Conservation (phyloP, 768 basidiomycete genomes). For the Leccinum boreale region DNA sequence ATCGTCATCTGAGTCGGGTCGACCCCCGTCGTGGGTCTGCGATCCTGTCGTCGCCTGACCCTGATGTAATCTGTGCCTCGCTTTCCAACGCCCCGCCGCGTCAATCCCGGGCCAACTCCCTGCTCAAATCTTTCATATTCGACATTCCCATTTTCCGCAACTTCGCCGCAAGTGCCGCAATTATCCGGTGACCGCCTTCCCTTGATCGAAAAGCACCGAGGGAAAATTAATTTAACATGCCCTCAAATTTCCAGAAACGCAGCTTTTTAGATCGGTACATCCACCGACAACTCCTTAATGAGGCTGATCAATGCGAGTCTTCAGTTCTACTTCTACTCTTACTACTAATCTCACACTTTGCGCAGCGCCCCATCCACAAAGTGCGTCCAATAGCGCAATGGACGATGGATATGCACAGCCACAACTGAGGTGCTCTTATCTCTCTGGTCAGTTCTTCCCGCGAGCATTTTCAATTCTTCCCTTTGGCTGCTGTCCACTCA, state of each 20-base stretch:
- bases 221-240: not conserved
- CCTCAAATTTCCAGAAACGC: not conserved
- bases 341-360: not conserved
- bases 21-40: not conserved
- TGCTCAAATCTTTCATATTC: not conserved
- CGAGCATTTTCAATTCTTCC: conserved; percentile 11
- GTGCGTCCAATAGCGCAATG: conserved; percentile 11
- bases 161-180: conserved; percentile 19
- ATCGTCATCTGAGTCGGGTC: not conserved
- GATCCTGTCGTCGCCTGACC: conserved; percentile 2
- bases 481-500: not conserved
- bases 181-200: conserved; percentile 1
- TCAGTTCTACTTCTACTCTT: not conserved
- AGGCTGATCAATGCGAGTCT: not conserved
- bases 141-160: conserved; percentile 11
- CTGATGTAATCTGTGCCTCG: conserved; percentile 9
- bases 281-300: conserved; percentile 3
- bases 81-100: not conserved
- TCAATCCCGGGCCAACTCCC: not conserved
- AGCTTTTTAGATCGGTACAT: not conserved
- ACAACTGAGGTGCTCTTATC: conserved; percentile 14
- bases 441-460: conserved; percentile 16
- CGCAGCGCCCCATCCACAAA: conserved; percentile 4
- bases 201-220: conserved; percentile 17
- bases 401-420: conserved; percentile 11